phyloP scores from a whole-genome alignment of 1,284 basidiomycete species.

The Fomitopsis palustris region DNA sequence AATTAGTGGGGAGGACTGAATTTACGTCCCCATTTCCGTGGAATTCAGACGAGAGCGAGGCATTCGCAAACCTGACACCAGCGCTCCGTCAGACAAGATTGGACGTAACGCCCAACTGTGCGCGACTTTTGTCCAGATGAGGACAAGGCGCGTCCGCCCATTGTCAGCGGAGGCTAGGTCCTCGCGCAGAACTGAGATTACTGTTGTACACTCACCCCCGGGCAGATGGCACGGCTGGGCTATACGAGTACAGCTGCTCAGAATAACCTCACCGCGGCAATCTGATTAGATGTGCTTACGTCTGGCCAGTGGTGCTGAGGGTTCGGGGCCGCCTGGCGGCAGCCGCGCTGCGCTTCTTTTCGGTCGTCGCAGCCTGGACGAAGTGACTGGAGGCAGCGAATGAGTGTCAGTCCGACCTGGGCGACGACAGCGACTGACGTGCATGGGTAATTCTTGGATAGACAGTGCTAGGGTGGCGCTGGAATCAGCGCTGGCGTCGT shows the following conservation, averaged over 20 bases:
- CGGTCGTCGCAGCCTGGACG: conserved; percentile 77
- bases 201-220: conserved; percentile 11
- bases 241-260: neutral
- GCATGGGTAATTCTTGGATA: conserved; percentile 80
- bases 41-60: no score
- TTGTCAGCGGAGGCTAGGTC: no score
- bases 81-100: no score
- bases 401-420: conserved; percentile 11
- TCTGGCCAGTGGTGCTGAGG: conserved; percentile 42
- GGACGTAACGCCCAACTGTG: no score
- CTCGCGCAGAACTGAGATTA: neutral
- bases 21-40: no score
- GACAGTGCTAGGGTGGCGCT: conserved; percentile 56
- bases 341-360: conserved; percentile 65
- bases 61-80: no score
- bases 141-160: no score
- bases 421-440: conserved; percentile 49
- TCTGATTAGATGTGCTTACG: conserved; percentile 31
- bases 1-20: no score
- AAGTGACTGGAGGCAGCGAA: conserved; percentile 49
- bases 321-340: conserved; percentile 60
- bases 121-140: no score
- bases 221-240: conserved; percentile 13
- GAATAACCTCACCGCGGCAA: neutral
- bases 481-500: neutral